phyloP scores from a whole-genome alignment of 1,139 yeast species.

The Yamadazyma aaseri region DNA sequence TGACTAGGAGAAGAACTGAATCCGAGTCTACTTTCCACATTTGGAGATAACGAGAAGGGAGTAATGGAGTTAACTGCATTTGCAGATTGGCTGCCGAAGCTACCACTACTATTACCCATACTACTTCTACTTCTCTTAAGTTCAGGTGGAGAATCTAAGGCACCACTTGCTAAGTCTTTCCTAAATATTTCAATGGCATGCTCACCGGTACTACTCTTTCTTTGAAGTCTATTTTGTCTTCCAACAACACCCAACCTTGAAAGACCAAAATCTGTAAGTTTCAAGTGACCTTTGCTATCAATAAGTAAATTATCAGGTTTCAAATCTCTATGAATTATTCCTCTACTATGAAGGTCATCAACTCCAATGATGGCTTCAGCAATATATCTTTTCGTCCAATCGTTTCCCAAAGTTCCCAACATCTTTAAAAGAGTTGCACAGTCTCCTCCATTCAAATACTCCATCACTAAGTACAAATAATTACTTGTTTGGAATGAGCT shows the following conservation, averaged over 20 bases:
- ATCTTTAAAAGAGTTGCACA: slow-evolving; percentile 82
- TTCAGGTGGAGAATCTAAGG: slow-evolving; percentile 26
- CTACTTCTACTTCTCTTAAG: background rate
- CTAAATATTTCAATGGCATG: slow-evolving; percentile 45
- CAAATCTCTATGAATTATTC: slow-evolving; percentile 90
- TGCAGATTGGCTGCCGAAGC: background rate
- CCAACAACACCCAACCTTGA: slow-evolving; percentile 87
- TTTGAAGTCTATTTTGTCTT: slow-evolving; percentile 44
- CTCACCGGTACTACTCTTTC: slow-evolving; percentile 47
- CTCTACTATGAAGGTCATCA: slow-evolving; percentile 80
- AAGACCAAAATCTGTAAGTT: slow-evolving; percentile 92
- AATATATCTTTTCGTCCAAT: slow-evolving; percentile 84
- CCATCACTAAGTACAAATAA: slow-evolving; percentile 91
- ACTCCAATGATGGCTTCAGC: slow-evolving; percentile 93
- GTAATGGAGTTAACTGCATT: slow-evolving; percentile 38
- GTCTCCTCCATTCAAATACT: slow-evolving; percentile 94
- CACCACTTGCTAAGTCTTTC: slow-evolving; percentile 13
- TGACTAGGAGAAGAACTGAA: slow-evolving; percentile 40
- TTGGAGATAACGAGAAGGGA: slow-evolving; percentile 51
- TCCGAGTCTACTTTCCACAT: slow-evolving; percentile 26
- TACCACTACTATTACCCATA: background rate
- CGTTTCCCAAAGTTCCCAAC: slow-evolving; percentile 77
- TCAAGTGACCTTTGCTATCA: slow-evolving; percentile 83
- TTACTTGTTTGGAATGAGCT: slow-evolving; percentile 89
- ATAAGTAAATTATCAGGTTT: slow-evolving; percentile 93